Evolutionary conservation across 225 moss, liverwort and hornwort species (phyloP), one percentile per base, ranked within the genome.

Genomic region (Marchantia polymorpha): DNA sequence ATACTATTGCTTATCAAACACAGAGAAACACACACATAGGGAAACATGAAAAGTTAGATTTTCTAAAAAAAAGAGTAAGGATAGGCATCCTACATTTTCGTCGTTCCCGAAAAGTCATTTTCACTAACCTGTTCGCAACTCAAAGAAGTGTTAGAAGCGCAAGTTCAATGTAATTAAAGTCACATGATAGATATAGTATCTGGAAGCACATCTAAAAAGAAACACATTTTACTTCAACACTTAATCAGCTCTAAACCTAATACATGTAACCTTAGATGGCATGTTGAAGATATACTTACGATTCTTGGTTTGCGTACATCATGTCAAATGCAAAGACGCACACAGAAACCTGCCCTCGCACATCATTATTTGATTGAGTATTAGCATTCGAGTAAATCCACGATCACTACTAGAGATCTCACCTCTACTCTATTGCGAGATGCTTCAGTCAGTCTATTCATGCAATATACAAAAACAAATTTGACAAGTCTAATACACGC

Each of bases 291-390:
- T 69, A 74, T 65, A 79, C 95, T 80, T 89, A 95, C 95, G 90
- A 84, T 86, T 90, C 87, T 51, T 79, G 83, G 82, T 93, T 96
- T 80, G 90, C 95, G 74, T 90, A 85, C 90, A 93, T 93, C 52
- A 96, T 78, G 91, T 96, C 95, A 78, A 96, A 96, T 25, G 90
- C 82, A 79, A 93, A 96, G 51, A 96, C 91, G 76, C 88, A 90
- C 31, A 96, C 93, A 26, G 92, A 84, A 81, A 96, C 95, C 95
- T 95, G 84, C 60, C 63, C 55, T 58, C 53, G 69, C 75, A 59
- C 19, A 30, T 22, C 39, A 19, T 52, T 10, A 23, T 25, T 73
- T 55, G 52, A 12, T 73, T 55, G 1, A 23, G 12, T 74, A 23
- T 71, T 23, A 39, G 39, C 39, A 39, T 39, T 39, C 39, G 5